Evolutionary conservation across 352 stramenopile genomes (phyloP).

Genomic region (Globisporangium nunn): DNA sequence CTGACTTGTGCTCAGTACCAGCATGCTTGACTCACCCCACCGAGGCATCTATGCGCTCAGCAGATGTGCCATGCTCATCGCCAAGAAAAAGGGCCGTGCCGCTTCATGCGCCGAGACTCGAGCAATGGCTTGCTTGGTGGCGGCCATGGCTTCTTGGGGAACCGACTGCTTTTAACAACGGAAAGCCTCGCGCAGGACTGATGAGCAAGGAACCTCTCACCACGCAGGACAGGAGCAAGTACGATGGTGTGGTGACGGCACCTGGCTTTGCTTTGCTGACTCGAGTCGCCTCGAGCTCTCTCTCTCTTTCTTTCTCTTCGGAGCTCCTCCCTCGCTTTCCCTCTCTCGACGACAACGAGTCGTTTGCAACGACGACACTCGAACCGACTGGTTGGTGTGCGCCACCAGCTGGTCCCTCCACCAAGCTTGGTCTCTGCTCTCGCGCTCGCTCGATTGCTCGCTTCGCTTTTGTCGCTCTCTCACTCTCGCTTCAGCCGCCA

Average conservation of each 20-base stretch:
- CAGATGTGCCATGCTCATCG: neutral
- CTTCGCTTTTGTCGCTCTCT: neutral
- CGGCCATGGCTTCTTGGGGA: too few species aligned
- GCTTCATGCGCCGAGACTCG: neutral
- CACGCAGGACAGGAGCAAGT: too few species aligned
- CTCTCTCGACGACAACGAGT: neutral
- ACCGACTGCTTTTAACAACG: too few species aligned
- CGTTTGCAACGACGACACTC: neutral
- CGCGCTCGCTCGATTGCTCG: constrained; percentile 1
- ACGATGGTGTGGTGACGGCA: too few species aligned
- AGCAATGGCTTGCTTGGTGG: neutral
- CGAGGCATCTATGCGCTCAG: constrained; percentile 4
- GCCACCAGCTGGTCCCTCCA: neutral
- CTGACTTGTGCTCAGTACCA: neutral
- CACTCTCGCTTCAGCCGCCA: constrained; percentile 1
- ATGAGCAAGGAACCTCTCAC: too few species aligned
- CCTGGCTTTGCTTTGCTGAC: neutral
- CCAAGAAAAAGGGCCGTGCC: constrained; percentile 4
- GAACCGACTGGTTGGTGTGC: neutral
- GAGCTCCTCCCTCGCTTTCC: neutral
- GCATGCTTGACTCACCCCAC: neutral
- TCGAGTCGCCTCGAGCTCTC: neutral
- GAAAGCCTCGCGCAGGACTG: too few species aligned
- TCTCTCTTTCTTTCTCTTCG: neutral
- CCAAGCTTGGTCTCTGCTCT: neutral